A percentile compares a stretch with the other conserved stretches of the same genome.
phyloP scores from a whole-genome alignment of 2,329 filamentous ascomycete species.

The Pestalotiopsis sp. region DNA sequence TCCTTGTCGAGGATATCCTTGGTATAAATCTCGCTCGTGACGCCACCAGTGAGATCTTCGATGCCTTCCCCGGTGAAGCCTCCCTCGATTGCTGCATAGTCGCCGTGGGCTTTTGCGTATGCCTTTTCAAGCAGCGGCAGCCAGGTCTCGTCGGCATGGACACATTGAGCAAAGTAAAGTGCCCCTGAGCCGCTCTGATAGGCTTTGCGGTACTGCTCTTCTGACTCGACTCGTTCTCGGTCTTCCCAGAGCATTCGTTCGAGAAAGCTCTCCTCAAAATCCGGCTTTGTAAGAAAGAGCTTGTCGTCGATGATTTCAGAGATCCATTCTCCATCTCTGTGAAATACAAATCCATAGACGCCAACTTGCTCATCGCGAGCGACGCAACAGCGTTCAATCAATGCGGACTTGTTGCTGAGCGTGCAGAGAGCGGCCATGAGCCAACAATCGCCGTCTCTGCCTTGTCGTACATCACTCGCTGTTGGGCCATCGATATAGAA shows the following conservation, averaged over 20 bases:
- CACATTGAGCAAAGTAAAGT: constrained; percentile 72
- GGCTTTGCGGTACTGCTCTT: constrained; percentile 61
- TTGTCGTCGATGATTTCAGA: constrained; percentile 62
- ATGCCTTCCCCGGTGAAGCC: constrained; percentile 61
- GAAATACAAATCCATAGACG: constrained; percentile 85
- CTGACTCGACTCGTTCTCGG: constrained; percentile 51
- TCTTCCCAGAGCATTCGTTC: constrained; percentile 50
- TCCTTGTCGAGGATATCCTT: constrained; percentile 67
- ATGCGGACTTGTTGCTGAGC: constrained; percentile 69
- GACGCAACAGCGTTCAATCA: constrained; percentile 77
- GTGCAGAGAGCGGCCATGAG: constrained; percentile 80
- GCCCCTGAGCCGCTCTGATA: constrained; percentile 71
- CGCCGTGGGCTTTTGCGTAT: constrained; percentile 76
- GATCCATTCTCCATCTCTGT: constrained; percentile 76
- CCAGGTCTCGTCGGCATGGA: constrained; percentile 72
- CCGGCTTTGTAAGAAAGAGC: constrained; percentile 57
- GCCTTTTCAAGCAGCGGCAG: constrained; percentile 74
- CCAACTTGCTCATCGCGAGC: constrained; percentile 72
- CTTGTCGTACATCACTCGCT: constrained; percentile 79
- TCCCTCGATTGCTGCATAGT: constrained; percentile 69
- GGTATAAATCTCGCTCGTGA: constrained; percentile 57
- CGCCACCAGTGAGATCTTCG: constrained; percentile 53
- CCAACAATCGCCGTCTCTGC: constrained; percentile 82
- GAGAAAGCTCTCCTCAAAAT: constrained; percentile 62
- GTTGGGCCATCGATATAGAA: constrained; percentile 80